Evolutionary conservation across 805 yeast genomes (phyloP).

Genomic region (Helenozyma rhizophorensis): DNA sequence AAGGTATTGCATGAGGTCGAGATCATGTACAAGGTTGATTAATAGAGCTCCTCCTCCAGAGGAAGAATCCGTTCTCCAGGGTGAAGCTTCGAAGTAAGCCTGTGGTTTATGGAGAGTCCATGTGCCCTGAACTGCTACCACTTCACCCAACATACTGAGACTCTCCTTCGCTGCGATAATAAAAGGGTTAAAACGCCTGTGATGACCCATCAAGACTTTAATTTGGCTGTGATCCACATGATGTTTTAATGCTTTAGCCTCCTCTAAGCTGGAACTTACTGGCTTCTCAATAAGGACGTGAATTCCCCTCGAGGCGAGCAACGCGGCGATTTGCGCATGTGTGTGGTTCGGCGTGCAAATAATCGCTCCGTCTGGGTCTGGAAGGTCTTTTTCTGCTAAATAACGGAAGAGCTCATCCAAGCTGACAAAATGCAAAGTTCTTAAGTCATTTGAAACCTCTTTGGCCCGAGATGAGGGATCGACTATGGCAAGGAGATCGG

Average conservation of each 20-base stretch:
- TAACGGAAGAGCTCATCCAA: conserved; percentile 24
- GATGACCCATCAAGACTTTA: conserved; percentile 35
- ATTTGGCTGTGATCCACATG: conserved; percentile 21
- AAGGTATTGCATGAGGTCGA: conserved; percentile 33
- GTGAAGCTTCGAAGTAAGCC: conserved; percentile 26
- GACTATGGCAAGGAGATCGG: conserved; percentile 30
- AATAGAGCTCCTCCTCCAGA: conserved; percentile 36
- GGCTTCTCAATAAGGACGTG: conserved; percentile 37
- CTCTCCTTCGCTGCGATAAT: conserved; percentile 30
- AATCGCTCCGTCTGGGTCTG: conserved; percentile 34
- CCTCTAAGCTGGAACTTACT: conserved; percentile 26
- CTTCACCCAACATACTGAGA: conserved; percentile 24
- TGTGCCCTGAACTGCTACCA: conserved; percentile 35
- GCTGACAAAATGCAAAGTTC: conserved; percentile 20
- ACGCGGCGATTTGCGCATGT: conserved; percentile 27
- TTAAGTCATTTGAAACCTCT: conserved; percentile 23
- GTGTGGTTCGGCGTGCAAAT: conserved; percentile 39
- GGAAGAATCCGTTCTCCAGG: conserved; percentile 27
- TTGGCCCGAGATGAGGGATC: conserved; percentile 32
- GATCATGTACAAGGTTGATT: conserved; percentile 37
- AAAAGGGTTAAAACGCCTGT: conserved; percentile 37
- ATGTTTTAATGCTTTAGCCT: conserved; percentile 26
- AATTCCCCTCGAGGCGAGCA: conserved; percentile 30
- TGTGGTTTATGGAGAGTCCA: conserved; percentile 36
- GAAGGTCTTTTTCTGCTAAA: conserved; percentile 16